phyloP scores from a whole-genome alignment of 148 eudicot genomes.

The Vaccinium myrtillus region DNA sequence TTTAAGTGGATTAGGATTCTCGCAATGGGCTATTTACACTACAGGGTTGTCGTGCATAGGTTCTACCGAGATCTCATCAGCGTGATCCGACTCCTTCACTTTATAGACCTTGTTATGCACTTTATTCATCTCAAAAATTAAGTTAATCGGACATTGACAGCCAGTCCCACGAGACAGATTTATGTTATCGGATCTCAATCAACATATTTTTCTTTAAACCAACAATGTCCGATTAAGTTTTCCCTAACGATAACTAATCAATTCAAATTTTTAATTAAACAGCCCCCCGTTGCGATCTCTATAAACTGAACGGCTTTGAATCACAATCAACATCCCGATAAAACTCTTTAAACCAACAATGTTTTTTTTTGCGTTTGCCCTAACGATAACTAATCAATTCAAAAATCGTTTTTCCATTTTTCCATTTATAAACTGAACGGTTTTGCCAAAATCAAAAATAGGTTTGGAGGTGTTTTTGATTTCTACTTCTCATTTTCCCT shows the following conservation, averaged over 20 bases:
- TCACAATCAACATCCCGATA: background rate
- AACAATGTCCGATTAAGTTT: background rate
- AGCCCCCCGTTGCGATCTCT: background rate
- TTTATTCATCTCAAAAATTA: too few relatives aligned
- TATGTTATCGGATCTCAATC: background rate
- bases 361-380: too few relatives aligned
- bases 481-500: too few relatives aligned
- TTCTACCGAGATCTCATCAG: background rate
- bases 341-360: too few relatives aligned
- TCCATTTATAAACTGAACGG: too few relatives aligned
- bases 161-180: background rate
- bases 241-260: background rate
- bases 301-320: background rate
- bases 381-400: too few relatives aligned
- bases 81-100: background rate
- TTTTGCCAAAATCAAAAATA: too few relatives aligned
- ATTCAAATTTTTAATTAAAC: background rate
- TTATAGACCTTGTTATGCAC: background rate
- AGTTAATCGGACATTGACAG: background rate
- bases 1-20: background rate
- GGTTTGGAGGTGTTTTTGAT: too few relatives aligned
- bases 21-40: background rate
- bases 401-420: too few relatives aligned
- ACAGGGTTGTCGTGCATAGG: background rate
- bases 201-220: too few relatives aligned